Base-by-base conservation (phyloP, 2,329 filamentous ascomycete genomes). In the Helotiales sp. region DNA sequence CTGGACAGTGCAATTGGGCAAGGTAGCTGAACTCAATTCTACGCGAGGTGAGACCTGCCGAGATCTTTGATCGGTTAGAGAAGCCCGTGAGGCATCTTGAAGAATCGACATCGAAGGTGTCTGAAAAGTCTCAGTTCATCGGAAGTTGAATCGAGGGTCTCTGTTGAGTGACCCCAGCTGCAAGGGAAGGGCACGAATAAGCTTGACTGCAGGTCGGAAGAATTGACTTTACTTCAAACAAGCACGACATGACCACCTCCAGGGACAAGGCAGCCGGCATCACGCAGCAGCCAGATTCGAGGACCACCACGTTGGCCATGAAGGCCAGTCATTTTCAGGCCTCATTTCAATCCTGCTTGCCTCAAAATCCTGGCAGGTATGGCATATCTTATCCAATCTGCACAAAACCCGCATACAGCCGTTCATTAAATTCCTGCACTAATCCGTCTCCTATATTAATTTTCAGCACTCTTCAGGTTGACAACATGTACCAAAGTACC, bases 181-280 rank as follows among this genome's bases (percentile, higher is more conserved):
- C 40, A 44, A 4, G 3, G n/a, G n/a, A n/a, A 42, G 8, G 8
- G 22, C n/a, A 22, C 19, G 17, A 44, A 53, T 44, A 40, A 38
- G 33, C 25, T 40, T 40, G 33, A 25, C 27, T 52, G 50, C 36
- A 52, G 7, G 9, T 42, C n/a, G 25, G 38, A 8, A 52, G n/a
- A 17, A 25, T n/a, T 10, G 17, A 51, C 31, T 51, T 33, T 38
- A 51, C 48, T 38, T 51, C 33, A 51, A 51, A 51, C 48, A 34
- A 17, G 19, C 15, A 27, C 24, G 30, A 36, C 24, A 24, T 36
- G 47, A 9, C 13, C 17, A 25, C 48, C 31, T 31, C 17, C 24
- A 44, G 22, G 40, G 27, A 44, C 22, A 19, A 17, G 36, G 36
- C 24, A 22, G n/a, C 17, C 36, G 36, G 12, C 36, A 22, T 19